A percentile compares a stretch with the other conserved stretches of the same genome.
Evolutionary conservation across 768 basidiomycete genomes (phyloP).

Genomic region (Boletus reticuloceps): DNA sequence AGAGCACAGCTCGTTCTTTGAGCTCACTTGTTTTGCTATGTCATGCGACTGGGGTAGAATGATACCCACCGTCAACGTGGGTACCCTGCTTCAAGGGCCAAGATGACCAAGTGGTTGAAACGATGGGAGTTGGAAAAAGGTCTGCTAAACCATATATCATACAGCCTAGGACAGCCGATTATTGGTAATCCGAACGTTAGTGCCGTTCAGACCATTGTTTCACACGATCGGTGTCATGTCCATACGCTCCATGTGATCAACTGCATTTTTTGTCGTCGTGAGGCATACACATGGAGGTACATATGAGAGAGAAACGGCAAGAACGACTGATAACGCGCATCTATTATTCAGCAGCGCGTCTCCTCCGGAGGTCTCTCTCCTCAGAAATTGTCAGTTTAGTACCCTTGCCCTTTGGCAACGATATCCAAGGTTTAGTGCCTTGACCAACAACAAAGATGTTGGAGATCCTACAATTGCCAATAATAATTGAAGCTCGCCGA

Average conservation of each 20-base stretch:
- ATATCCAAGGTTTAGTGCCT: constrained; percentile 94
- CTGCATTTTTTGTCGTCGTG: constrained; percentile 20
- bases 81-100: constrained; percentile 66
- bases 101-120: constrained; percentile 88
- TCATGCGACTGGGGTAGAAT: constrained; percentile 83
- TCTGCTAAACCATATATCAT: constrained; percentile 40
- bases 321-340: too few relatives aligned
- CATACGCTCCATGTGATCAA: constrained; percentile 14
- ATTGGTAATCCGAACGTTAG: constrained; percentile 40
- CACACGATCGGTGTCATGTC: background rate
- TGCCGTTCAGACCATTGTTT: background rate
- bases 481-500: background rate
- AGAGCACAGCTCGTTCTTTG: constrained; percentile 95
- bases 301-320: constrained; percentile 6
- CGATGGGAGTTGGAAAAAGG: constrained; percentile 84
- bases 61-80: constrained; percentile 94
- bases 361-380: constrained; percentile 92
- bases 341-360: constrained; percentile 70
- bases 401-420: constrained; percentile 96
- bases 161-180: constrained; percentile 40
- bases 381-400: constrained; percentile 96
- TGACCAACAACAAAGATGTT: constrained; percentile 99
- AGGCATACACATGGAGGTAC: constrained; percentile 21
- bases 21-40: constrained; percentile 92
- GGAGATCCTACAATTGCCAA: constrained; percentile 59